Evolutionary conservation across 2,329 filamentous ascomycete species (phyloP).

Genomic region (Paecilomyces formosus): DNA sequence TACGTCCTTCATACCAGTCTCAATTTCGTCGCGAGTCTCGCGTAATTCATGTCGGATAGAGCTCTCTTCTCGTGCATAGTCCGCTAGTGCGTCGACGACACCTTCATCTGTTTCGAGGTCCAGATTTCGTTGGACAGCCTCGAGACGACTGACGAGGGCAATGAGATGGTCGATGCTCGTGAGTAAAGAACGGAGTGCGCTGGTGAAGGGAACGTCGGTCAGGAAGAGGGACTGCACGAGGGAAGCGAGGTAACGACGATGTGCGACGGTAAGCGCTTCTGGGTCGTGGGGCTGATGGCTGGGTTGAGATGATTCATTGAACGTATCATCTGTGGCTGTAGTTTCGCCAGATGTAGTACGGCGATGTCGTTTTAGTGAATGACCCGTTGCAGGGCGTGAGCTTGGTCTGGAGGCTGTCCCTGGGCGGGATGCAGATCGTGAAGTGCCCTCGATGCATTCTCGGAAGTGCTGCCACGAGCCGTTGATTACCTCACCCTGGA

Average conservation of each 20-base stretch:
- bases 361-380: background rate
- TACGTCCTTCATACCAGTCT: slow-evolving; percentile 57
- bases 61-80: slow-evolving; percentile 64
- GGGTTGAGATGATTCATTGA: slow-evolving; percentile 3
- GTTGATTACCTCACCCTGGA: slow-evolving; percentile 82
- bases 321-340: slow-evolving; percentile 10
- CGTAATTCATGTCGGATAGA: slow-evolving; percentile 60
- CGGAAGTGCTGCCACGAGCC: slow-evolving; percentile 75
- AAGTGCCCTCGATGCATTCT: slow-evolving; percentile 55
- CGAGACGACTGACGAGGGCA: slow-evolving; percentile 66
- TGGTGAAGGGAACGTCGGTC: slow-evolving; percentile 33
- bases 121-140: slow-evolving; percentile 66
- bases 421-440: slow-evolving; percentile 12
- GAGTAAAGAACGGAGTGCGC: slow-evolving; percentile 29
- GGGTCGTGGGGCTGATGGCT: slow-evolving; percentile 59
- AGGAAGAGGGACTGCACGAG: slow-evolving; percentile 45
- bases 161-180: slow-evolving; percentile 69
- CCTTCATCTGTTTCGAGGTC: slow-evolving; percentile 79
- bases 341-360: background rate
- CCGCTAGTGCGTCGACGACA: slow-evolving; percentile 66
- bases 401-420: slow-evolving; percentile 9
- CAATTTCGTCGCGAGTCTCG: slow-evolving; percentile 57
- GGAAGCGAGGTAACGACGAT: slow-evolving; percentile 65
- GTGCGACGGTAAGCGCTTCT: slow-evolving; percentile 72
- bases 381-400: slow-evolving; percentile 2